Evolutionary conservation across 164 flowering plant species (phyloP).

Genomic region (Sedum album): DNA sequence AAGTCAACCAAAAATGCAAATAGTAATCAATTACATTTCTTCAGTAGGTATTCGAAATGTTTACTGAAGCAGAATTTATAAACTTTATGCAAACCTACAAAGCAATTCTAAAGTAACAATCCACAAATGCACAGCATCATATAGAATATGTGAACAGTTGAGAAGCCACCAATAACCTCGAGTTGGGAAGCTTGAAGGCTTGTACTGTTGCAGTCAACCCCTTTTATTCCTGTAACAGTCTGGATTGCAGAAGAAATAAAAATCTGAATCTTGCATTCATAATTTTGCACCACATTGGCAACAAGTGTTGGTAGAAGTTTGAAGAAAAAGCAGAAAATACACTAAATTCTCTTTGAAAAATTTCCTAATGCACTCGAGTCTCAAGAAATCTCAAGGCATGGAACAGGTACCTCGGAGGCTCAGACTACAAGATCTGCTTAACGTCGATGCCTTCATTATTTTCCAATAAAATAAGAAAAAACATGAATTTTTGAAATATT

Average conservation of each 20-base stretch:
- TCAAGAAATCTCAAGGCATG: neutral
- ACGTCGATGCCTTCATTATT: too few species aligned
- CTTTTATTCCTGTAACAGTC: conserved; percentile 76
- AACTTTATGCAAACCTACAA: too few species aligned
- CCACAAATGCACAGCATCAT: neutral
- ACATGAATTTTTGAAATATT: too few species aligned
- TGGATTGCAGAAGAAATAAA: conserved; percentile 95
- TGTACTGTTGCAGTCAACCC: conserved; percentile 71
- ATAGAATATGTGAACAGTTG: neutral
- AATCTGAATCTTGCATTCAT: conserved; percentile 52
- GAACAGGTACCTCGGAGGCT: neutral
- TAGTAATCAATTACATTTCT: too few species aligned
- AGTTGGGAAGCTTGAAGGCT: conserved; percentile 52
- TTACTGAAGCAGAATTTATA: neutral
- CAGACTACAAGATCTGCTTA: neutral
- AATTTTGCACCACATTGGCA: neutral
- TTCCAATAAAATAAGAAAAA: too few species aligned
- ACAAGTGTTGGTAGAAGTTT: neutral
- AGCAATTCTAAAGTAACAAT: neutral
- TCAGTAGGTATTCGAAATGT: too few species aligned
- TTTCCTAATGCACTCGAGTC: neutral
- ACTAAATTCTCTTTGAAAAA: too few species aligned
- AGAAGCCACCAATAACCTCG: neutral
- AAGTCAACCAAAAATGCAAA: too few species aligned
- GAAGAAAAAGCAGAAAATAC: too few species aligned